Evolutionary conservation across 2,329 filamentous ascomycete genomes (phyloP).

Genomic region (Neonectria hederae): DNA sequence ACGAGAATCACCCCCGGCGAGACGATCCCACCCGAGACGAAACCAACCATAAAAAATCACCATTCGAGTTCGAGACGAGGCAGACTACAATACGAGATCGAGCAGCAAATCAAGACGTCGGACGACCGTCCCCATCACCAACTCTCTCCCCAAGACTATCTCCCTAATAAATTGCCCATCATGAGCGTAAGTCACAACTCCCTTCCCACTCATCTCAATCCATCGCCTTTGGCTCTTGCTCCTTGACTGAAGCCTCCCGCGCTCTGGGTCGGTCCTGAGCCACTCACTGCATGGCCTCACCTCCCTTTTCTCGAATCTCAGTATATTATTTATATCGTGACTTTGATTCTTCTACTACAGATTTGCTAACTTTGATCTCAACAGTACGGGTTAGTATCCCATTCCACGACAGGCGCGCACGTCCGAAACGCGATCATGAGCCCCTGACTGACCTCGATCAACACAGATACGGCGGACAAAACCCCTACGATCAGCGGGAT

Average conservation of each 20-base stretch:
- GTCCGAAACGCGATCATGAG: constrained; percentile 13
- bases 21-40: constrained; percentile 19
- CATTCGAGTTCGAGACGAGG: constrained; percentile 21
- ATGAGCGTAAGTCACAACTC: constrained; percentile 46
- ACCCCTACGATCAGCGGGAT: constrained; percentile 68
- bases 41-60: constrained; percentile 8
- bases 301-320: neutral
- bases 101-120: constrained; percentile 1
- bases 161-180: constrained; percentile 36
- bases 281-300: neutral
- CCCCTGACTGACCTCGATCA: constrained; percentile 44
- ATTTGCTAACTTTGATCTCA: constrained; percentile 43
- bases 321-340: neutral
- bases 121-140: constrained; percentile 11
- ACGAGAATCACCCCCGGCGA: constrained; percentile 35
- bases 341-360: constrained; percentile 4
- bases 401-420: constrained; percentile 18
- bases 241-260: neutral
- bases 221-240: constrained; percentile 11
- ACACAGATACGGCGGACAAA: constrained; percentile 64
- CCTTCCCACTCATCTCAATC: constrained; percentile 29
- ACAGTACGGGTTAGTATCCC: constrained; percentile 64
- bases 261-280: neutral
- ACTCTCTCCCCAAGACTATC: constrained; percentile 17
- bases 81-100: constrained; percentile 11